phyloP scores from a whole-genome alignment of 2,329 filamentous ascomycete genomes.

The Beauveria varroae region DNA sequence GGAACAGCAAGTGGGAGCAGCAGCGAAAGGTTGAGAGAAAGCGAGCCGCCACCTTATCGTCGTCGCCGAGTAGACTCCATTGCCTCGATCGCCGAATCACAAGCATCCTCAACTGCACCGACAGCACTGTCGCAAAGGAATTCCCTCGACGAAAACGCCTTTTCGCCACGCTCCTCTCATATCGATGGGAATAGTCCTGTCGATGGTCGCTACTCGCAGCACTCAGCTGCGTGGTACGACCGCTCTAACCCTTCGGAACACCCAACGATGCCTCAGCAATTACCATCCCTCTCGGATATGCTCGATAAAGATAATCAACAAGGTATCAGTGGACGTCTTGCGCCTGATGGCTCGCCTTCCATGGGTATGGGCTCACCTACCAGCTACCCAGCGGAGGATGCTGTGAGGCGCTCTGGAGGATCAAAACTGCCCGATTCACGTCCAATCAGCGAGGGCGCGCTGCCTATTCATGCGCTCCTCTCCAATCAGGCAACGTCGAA shows the following conservation, averaged over 20 bases:
- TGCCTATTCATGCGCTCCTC: constrained; percentile 49
- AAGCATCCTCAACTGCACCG: constrained; percentile 32
- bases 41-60: constrained; percentile 39
- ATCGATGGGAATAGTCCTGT: constrained; percentile 27
- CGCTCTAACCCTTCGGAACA: constrained; percentile 16
- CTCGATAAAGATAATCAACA: constrained; percentile 28
- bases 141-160: constrained; percentile 34
- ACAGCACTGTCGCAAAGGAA: constrained; percentile 27
- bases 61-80: constrained; percentile 42
- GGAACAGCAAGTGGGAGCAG: constrained; percentile 33
- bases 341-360: neutral
- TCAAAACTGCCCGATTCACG: constrained; percentile 22
- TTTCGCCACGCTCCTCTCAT: constrained; percentile 33
- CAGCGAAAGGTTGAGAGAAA: constrained; percentile 39
- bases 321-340: neutral
- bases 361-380: neutral
- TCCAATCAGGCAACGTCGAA: constrained; percentile 26
- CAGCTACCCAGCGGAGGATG: neutral
- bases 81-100: constrained; percentile 38
- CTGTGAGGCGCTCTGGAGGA: neutral
- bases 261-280: constrained; percentile 22
- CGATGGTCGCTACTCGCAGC: constrained; percentile 20
- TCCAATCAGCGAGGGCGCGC: constrained; percentile 40
- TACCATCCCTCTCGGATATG: constrained; percentile 42
- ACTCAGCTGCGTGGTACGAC: constrained; percentile 22